Evolutionary conservation across 1,284 basidiomycete genomes (phyloP).

Genomic region (Marasmius fiardii): DNA sequence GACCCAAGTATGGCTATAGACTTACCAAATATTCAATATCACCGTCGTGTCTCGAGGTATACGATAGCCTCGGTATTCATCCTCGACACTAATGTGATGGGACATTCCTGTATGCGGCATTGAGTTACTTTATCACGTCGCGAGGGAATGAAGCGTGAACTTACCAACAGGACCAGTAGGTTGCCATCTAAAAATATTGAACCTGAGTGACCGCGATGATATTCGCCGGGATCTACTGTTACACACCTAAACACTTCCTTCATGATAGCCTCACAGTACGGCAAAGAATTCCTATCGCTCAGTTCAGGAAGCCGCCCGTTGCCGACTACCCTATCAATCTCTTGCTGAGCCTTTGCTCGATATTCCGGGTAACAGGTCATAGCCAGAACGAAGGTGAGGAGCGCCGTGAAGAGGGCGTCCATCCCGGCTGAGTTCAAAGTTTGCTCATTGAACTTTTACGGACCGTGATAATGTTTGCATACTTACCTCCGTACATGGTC

Average conservation of each 20-base stretch:
- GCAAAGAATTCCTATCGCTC: conserved; percentile 4
- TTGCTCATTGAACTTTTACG: not conserved
- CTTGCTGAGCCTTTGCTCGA: conserved; percentile 16
- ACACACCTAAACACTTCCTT: conserved; percentile 11
- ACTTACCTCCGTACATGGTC: conserved; percentile 9
- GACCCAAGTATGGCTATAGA: no score
- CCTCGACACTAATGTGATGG: not conserved
- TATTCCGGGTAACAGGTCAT: conserved; percentile 11
- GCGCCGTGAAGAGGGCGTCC: conserved; percentile 3
- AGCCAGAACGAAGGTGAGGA: conserved; percentile 7
- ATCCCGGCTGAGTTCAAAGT: not conserved
- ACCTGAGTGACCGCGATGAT: not conserved
- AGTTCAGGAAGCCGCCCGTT: conserved; percentile 15
- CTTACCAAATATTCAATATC: not conserved
- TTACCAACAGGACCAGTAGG: not conserved
- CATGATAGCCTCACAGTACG: conserved; percentile 12
- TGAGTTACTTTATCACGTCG: not conserved
- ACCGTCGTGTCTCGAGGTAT: not conserved
- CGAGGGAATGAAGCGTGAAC: not conserved
- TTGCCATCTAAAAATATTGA: not conserved
- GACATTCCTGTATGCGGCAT: not conserved
- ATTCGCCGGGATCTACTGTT: not conserved
- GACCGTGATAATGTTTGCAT: no score
- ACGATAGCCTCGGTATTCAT: not conserved
- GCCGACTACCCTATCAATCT: conserved; percentile 14